phyloP scores from a whole-genome alignment of 176 grass and related monocot species.

The Chloris gayana region DNA sequence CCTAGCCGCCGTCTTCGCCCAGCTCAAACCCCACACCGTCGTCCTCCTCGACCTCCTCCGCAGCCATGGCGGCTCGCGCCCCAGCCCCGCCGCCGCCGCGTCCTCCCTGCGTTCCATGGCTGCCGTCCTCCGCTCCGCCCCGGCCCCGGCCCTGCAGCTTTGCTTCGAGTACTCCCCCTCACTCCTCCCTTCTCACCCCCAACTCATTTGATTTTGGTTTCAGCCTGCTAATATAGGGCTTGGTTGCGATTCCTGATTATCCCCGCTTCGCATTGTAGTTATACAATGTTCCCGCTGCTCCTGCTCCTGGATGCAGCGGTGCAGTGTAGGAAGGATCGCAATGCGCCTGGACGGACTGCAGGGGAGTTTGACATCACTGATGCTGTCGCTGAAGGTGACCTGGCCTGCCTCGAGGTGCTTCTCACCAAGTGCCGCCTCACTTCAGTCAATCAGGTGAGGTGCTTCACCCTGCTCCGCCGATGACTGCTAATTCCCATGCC shows the following conservation, averaged over 20 bases:
- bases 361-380: slow-evolving; percentile 59
- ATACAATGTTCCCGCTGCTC: slow-evolving; percentile 74
- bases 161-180: slow-evolving; percentile 68
- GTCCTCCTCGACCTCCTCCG: slow-evolving; percentile 78
- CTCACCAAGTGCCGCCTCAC: slow-evolving; percentile 69
- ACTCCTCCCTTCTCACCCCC: neutral
- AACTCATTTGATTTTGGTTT: neutral
- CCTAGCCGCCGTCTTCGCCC: slow-evolving; percentile 57
- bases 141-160: slow-evolving; percentile 54
- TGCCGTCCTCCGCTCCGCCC: slow-evolving; percentile 59
- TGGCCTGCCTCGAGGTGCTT: slow-evolving; percentile 75
- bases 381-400: slow-evolving; percentile 59
- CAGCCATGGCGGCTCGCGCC: slow-evolving; percentile 35
- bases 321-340: slow-evolving; percentile 68
- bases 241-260: slow-evolving; percentile 17
- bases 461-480: slow-evolving; percentile 14
- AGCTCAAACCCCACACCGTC: slow-evolving; percentile 83
- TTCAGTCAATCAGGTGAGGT: slow-evolving; percentile 83
- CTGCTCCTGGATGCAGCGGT: slow-evolving; percentile 81
- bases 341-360: slow-evolving; percentile 15
- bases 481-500: neutral
- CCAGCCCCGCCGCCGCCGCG: slow-evolving; percentile 28
- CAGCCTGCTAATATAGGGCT: slow-evolving; percentile 5
- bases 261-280: slow-evolving; percentile 36
- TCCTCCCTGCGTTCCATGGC: slow-evolving; percentile 68